Percentiles rank a stretch among this genome's conserved stretches.
Conservation (phyloP, 768 basidiomycete genomes). For the Imleria badia region DNA sequence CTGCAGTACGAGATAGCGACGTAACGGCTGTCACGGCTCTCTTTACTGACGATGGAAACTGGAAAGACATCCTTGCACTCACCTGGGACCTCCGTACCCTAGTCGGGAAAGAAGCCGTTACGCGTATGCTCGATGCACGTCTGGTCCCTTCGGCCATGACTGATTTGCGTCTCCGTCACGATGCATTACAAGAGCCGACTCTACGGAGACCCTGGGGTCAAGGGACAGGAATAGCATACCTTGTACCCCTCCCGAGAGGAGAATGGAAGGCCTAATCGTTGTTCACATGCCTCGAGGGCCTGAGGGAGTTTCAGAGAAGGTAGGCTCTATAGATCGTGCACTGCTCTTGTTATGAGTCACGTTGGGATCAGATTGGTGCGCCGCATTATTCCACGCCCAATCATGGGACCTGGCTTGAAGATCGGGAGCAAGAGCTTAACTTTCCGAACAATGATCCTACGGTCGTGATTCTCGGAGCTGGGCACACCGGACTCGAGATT, state of each 20-base stretch:
- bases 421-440: conserved; percentile 37
- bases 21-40: conserved; percentile 22
- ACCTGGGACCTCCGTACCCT: conserved; percentile 53
- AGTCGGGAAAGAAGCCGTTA: conserved; percentile 32
- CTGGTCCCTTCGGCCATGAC: conserved; percentile 19
- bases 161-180: conserved; percentile 22
- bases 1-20: conserved; percentile 13
- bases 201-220: conserved; percentile 43
- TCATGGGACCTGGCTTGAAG: conserved; percentile 50
- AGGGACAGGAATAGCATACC: conserved; percentile 49
- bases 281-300: conserved; percentile 54
- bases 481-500: conserved; percentile 58
- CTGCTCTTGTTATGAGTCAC: neutral
- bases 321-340: neutral
- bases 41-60: conserved; percentile 35
- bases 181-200: conserved; percentile 9
- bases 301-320: conserved; percentile 47
- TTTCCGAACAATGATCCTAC: conserved; percentile 48
- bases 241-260: conserved; percentile 44
- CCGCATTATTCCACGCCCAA: conserved; percentile 12
- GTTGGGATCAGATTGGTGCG: neutral
- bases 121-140: conserved; percentile 35
- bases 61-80: conserved; percentile 48
- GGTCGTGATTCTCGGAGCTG: conserved; percentile 59
- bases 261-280: conserved; percentile 47